Conservation (phyloP, 108 stramenopile genomes). For the Cyclotella choctawhatcheeana region DNA sequence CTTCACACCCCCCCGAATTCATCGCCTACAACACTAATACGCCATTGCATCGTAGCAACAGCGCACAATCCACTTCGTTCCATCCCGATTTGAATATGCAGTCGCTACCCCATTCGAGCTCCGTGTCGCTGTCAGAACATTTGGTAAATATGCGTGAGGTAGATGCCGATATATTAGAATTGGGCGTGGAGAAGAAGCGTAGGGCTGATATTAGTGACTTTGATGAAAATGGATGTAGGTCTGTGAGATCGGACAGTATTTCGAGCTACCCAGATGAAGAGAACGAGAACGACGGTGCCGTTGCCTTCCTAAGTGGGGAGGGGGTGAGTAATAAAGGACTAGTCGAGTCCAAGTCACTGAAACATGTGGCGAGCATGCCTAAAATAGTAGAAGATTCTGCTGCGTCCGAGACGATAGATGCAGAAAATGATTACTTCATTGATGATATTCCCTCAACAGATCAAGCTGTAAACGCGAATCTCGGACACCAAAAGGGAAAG, state of each 20-base stretch:
- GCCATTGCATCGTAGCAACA: too few relatives aligned
- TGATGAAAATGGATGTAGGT: slow-evolving; percentile 28
- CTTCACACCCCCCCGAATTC: too few relatives aligned
- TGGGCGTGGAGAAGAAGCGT: slow-evolving; percentile 48
- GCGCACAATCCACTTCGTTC: too few relatives aligned
- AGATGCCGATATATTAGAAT: slow-evolving; percentile 50
- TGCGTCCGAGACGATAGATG: neutral
- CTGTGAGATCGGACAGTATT: slow-evolving; percentile 5
- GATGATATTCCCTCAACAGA: neutral
- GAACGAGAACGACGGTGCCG: neutral
- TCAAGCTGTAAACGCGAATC: neutral
- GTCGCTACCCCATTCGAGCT: too few relatives aligned
- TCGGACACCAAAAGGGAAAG: neutral
- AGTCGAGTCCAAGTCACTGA: neutral
- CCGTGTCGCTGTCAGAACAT: too few relatives aligned
- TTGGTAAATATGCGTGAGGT: slow-evolving; percentile 30
- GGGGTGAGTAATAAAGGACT: neutral
- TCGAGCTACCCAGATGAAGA: neutral
- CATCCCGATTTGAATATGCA: too few relatives aligned
- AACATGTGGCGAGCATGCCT: neutral
- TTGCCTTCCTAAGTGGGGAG: neutral
- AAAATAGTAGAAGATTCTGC: slow-evolving; percentile 9
- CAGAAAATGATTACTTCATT: neutral
- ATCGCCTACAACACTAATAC: too few relatives aligned
- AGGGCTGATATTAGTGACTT: slow-evolving; percentile 31